Conservation (phyloP, 306 rosid genomes). For the Ziziphus jujuba region DNA sequence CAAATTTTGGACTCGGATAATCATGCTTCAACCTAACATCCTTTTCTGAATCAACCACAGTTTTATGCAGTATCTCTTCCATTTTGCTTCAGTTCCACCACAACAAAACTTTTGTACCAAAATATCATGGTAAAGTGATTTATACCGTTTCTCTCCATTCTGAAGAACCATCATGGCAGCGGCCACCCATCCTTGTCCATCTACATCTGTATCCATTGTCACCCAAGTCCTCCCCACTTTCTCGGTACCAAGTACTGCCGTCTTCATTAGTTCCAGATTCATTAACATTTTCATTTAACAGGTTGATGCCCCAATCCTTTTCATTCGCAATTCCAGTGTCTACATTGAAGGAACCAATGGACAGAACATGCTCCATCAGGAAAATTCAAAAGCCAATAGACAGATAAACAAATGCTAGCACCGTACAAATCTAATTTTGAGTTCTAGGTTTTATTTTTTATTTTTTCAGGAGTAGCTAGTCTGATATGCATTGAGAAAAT, state of each 20-base stretch:
- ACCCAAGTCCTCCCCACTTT: conserved; percentile 82
- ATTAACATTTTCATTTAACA: conserved; percentile 65
- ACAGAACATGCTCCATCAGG: conserved; percentile 22
- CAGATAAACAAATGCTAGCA: background rate
- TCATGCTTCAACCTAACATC: no score
- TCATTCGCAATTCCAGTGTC: conserved; percentile 96
- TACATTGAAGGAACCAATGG: conserved; percentile 33
- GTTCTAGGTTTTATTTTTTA: background rate
- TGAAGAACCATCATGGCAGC: conserved; percentile 65
- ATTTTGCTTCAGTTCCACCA: no score
- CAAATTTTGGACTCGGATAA: no score
- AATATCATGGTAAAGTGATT: background rate
- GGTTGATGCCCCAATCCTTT: conserved; percentile 95
- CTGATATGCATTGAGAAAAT: conserved; percentile 3
- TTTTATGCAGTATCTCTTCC: no score
- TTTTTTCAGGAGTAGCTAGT: conserved; percentile 3
- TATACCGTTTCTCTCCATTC: conserved; percentile 96
- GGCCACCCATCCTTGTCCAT: conserved; percentile 99
- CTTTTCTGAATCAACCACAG: no score
- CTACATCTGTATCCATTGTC: conserved; percentile 94
- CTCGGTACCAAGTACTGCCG: conserved; percentile 90
- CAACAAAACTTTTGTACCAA: background rate
- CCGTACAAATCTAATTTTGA: background rate
- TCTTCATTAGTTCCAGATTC: conserved; percentile 96
- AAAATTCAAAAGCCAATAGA: background rate